Percentiles rank a stretch among this genome's conserved stretches.
Conservation (phyloP, 108 stramenopile genomes). For the Stephanodiscus minutulus region DNA sequence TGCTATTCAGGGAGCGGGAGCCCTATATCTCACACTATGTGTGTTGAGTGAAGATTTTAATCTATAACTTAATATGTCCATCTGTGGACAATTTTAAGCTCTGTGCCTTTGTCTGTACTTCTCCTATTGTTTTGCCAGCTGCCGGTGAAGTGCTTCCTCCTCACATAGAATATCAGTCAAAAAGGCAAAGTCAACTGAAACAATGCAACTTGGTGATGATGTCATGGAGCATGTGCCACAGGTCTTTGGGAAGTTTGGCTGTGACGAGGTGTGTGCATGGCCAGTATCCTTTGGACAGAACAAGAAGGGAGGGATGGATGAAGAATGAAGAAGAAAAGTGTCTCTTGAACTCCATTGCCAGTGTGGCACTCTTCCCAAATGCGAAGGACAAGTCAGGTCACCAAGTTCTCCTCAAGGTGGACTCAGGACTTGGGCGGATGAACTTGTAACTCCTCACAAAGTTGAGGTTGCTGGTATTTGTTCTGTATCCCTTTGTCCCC, state of each 20-base stretch:
- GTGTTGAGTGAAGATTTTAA: too few species aligned
- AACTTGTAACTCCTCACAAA: not conserved
- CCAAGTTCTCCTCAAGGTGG: conserved; percentile 13
- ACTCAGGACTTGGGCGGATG: conserved; percentile 11
- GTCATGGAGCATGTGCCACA: not conserved
- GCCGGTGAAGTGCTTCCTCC: conserved; percentile 3
- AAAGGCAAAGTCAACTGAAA: not conserved
- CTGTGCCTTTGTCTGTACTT: too few species aligned
- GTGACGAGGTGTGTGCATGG: not conserved
- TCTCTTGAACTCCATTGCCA: conserved; percentile 1
- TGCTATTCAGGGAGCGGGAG: too few species aligned
- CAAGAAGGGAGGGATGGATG: conserved; percentile 33
- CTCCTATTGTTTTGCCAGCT: too few species aligned
- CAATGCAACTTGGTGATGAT: not conserved
- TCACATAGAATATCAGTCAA: not conserved
- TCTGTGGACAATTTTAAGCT: too few species aligned
- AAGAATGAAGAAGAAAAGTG: not conserved
- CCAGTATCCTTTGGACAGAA: conserved; percentile 19
- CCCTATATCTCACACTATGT: too few species aligned
- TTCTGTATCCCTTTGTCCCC: conserved; percentile 19
- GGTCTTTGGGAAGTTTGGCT: conserved; percentile 17
- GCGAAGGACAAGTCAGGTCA: conserved; percentile 9
- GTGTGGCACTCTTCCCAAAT: conserved; percentile 18
- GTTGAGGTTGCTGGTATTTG: not conserved
- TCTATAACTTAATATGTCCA: too few species aligned